phyloP scores from a whole-genome alignment of 768 basidiomycete genomes.

The Collybiopsis confluens region DNA sequence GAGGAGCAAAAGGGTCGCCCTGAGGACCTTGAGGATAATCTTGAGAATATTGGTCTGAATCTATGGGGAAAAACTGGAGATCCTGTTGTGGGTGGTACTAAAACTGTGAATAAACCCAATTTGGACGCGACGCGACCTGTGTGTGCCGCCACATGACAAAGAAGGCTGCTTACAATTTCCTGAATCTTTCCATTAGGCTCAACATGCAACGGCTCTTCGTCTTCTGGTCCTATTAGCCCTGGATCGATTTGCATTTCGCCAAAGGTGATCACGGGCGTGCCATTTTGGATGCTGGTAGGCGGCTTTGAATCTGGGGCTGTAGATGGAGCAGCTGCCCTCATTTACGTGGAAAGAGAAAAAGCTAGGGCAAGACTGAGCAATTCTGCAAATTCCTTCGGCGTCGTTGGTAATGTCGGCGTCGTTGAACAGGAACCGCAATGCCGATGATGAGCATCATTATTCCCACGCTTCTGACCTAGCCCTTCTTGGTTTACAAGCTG shows the following conservation, averaged over 20 bases:
- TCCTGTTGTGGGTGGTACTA: neutral
- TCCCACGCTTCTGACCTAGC: too few relatives aligned
- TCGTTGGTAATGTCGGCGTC: neutral
- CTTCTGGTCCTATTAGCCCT: slow-evolving; percentile 49
- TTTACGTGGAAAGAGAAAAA: neutral
- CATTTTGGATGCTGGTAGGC: neutral
- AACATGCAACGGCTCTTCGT: slow-evolving; percentile 49
- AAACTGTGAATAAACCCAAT: neutral
- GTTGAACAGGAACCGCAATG: too few relatives aligned
- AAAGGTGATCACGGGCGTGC: slow-evolving; percentile 23
- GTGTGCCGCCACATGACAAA: slow-evolving; percentile 21
- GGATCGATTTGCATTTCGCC: slow-evolving; percentile 83
- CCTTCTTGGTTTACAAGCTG: too few relatives aligned
- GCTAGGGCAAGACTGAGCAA: neutral
- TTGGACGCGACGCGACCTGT: slow-evolving; percentile 70
- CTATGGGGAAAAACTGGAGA: slow-evolving; percentile 19
- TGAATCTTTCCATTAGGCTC: slow-evolving; percentile 18
- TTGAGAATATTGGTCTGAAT: slow-evolving; percentile 28
- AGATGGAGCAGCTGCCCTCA: neutral
- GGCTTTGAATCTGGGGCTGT: neutral
- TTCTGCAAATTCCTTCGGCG: neutral
- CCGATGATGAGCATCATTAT: too few relatives aligned
- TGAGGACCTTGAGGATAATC: slow-evolving; percentile 70
- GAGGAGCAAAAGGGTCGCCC: slow-evolving; percentile 80
- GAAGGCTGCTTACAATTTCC: slow-evolving; percentile 21